Evolutionary conservation across 2,329 filamentous ascomycete species (phyloP).

Genomic region (Spiromastix sp.): DNA sequence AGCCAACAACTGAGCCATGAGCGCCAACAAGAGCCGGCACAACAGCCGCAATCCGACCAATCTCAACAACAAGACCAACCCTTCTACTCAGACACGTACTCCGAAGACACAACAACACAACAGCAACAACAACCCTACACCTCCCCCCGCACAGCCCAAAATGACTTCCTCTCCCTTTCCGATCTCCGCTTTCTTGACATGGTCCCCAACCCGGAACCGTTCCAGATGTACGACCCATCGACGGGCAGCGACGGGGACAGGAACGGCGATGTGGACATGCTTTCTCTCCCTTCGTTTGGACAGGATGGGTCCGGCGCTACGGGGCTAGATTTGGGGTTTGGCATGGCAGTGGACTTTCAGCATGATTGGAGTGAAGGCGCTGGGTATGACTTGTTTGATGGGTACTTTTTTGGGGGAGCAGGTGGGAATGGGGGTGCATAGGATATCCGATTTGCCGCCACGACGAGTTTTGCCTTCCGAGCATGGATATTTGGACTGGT

Average conservation of each 20-base stretch:
- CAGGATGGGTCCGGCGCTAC: constrained; percentile 26
- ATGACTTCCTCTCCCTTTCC: constrained; percentile 21
- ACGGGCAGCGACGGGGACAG: constrained; percentile 17
- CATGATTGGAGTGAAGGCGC: constrained; percentile 40
- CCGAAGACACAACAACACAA: too few species aligned
- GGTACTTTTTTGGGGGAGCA: constrained; percentile 43
- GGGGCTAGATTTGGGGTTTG: constrained; percentile 35
- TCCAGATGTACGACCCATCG: not conserved
- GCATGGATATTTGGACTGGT: too few species aligned
- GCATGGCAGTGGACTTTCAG: constrained; percentile 35
- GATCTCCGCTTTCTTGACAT: constrained; percentile 47
- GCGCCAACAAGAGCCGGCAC: not conserved
- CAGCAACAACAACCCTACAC: constrained; percentile 12
- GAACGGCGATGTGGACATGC: constrained; percentile 20
- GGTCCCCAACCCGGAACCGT: constrained; percentile 23
- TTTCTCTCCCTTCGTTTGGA: constrained; percentile 21
- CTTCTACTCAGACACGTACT: too few species aligned
- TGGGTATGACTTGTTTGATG: constrained; percentile 43
- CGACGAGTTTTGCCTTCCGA: not conserved
- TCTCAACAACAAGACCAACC: constrained; percentile 5
- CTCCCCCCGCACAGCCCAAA: constrained; percentile 13
- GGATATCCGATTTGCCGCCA: not conserved
- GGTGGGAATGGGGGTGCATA: not conserved
- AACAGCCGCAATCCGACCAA: not conserved
- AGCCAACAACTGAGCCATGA: not conserved